Evolutionary conservation across 768 basidiomycete species (phyloP), one percentile per base, ranked within the genome.

Genomic region (Cubamyces lactineus): DNA sequence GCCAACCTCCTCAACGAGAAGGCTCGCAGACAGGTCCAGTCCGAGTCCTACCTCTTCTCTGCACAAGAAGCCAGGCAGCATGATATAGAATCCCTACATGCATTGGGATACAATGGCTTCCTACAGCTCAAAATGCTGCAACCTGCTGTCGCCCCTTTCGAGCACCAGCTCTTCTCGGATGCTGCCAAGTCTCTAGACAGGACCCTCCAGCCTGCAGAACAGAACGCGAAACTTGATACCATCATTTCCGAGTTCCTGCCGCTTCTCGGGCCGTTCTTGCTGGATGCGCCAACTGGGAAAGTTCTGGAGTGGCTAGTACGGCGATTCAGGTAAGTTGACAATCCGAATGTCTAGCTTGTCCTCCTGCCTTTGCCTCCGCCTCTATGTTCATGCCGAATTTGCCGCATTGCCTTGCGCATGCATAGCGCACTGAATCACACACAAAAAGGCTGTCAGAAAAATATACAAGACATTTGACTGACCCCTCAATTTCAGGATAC

Each of bases 241-340:
- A 74, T 77, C 4, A 79, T 98, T 58, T 78, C 79, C 21, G 77
- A 76, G 7, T 90, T 93, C 68, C 70, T 98, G 46, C 75, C 82
- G 43, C 73, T 88, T 45, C 78, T 99, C 16, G 92, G 92, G 2
- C 88, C 87, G 9, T 92, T 90, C 79, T 74, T 98, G 45, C 80
- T 94, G 76, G 88, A 96, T 42, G 78, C 84, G 38, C 90, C 93
- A 0, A 84, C 92, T 0, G 88, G 86, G 19, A 94, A 90, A 72
- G 84, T 92, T 9, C 71, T 99, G 26, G 97, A 99, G 70, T 99
- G 96, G 96, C 83, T 98, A 24, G 93, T 98, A 3, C 80, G 92
- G 69, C 80, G 95, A 59, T 97, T 98, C 75, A 87, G 96, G 96
- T 93, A 65, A 43, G 85, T 61, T 9, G 16, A 11, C 2, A 58